Base-by-base conservation (phyloP, 805 yeast species). In the Dipodascopsis uninucleata region DNA sequence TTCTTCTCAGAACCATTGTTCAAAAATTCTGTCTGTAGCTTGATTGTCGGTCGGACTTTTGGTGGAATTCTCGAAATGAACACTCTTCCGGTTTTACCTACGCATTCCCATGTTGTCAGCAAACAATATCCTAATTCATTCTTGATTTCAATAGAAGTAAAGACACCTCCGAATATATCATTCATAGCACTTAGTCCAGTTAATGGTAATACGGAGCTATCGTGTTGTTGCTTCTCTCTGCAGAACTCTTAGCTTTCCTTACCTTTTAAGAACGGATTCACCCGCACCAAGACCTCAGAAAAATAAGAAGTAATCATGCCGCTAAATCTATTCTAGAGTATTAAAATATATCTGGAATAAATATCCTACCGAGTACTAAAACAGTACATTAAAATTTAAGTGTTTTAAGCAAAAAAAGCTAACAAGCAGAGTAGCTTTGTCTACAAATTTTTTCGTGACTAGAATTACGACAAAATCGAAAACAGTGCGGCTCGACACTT, bases 231-330 rank as follows among this genome's bases (percentile, higher is more conserved):
- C n/a, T n/a, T n/a, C n/a, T n/a, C n/a, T n/a, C n/a, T n/a, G n/a
- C n/a, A n/a, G 17, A 16, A 5, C 21, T 6, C 25, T 18, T 9
- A 9, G 10, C 20, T 3, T 4, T 7, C 66, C 78, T 45, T 64
- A 76, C 79, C 76, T 55, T 83, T 84, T 23, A 72, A 65, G 1
- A 79, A 77, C 1, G 96, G 96, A 63, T 85, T 79, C 72, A 89
- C 86, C 60, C 73, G 79, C 33, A 90, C 85, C 34, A 71, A 71
- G 6, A 87, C 86, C 53, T 79, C 78, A 28, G 88, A 72, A 69
- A 90, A 86, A 68, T 83, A 89, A 66, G 86, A 87, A 31, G 97
- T 90, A 60, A 89, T 84, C 97, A 89, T 89, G 35, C 9, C 12
- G 14, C 12, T 14, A 12, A 12, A 14, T 26, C 12, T 26, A 26